Evolutionary conservation across 176 grass and related monocot genomes (phyloP).

Genomic region (Carex pumila): DNA sequence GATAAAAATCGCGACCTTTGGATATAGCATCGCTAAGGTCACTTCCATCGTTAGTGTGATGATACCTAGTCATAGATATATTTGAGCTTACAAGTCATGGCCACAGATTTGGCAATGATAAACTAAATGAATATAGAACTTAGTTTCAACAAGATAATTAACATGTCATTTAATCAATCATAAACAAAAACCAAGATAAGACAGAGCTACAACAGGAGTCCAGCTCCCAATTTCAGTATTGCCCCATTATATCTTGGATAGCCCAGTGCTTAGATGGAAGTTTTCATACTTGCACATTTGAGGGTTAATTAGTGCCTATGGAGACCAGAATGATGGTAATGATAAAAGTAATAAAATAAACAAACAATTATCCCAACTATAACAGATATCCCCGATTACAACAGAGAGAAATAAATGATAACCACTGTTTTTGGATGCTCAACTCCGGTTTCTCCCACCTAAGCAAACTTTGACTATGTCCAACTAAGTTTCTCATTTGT

Average conservation of each 20-base stretch:
- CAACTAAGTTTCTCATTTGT: not conserved
- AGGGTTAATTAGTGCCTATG: not conserved
- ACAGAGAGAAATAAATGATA: not conserved
- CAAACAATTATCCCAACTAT: not conserved
- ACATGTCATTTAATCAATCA: not conserved
- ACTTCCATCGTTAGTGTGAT: constrained; percentile 35
- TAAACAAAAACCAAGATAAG: not conserved
- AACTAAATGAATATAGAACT: not conserved
- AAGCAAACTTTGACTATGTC: not conserved
- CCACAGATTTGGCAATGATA: not conserved
- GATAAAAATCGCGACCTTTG: constrained; percentile 24
- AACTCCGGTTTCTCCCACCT: not conserved
- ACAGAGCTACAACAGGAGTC: not conserved
- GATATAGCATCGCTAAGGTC: constrained; percentile 39
- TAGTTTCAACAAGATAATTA: not conserved
- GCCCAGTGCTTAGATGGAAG: not conserved
- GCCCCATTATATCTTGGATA: not conserved
- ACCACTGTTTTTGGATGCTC: not conserved
- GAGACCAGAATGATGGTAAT: not conserved
- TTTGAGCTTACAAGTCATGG: not conserved
- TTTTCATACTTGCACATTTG: not conserved
- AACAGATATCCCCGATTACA: not conserved
- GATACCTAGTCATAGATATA: constrained; percentile 20
- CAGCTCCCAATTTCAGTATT: not conserved
- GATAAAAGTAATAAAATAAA: not conserved